phyloP scores from a whole-genome alignment of 2,329 filamentous ascomycete species.

The Botrytis paeoniae region DNA sequence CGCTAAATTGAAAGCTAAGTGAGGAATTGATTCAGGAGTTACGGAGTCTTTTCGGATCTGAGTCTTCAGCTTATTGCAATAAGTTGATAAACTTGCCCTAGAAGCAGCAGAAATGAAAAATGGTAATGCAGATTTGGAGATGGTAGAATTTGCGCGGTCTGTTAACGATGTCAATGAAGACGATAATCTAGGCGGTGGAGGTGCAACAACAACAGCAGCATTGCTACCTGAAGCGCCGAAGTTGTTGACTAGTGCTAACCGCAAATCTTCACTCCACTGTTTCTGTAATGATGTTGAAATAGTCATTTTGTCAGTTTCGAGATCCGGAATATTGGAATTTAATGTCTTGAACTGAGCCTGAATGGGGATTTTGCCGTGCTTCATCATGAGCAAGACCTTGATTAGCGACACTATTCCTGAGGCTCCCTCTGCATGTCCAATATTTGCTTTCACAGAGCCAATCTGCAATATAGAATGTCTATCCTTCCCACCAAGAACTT shows the following conservation, averaged over 20 bases:
- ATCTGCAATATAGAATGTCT: slow-evolving; percentile 18
- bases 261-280: not conserved
- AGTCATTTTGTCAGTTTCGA: not conserved
- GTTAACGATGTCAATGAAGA: no score
- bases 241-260: slow-evolving; percentile 5
- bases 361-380: slow-evolving; percentile 42
- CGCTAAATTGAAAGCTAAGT: no score
- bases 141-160: no score
- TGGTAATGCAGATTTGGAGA: no score
- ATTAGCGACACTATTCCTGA: slow-evolving; percentile 40
- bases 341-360: slow-evolving; percentile 41
- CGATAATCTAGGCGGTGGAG: no score
- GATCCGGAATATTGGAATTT: slow-evolving; percentile 32
- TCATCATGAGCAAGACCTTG: slow-evolving; percentile 41
- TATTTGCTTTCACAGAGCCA: slow-evolving; percentile 39
- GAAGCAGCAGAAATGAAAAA: no score
- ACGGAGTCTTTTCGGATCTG: no score
- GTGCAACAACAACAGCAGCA: not conserved
- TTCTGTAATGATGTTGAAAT: not conserved
- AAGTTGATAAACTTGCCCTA: no score
- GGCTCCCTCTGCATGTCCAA: slow-evolving; percentile 38
- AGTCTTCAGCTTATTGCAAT: no score
- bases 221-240: not conserved
- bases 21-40: no score
- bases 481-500: slow-evolving; percentile 16